Conservation (phyloP, 2,329 filamentous ascomycete species). For the Talaromyces amestolkiae region DNA sequence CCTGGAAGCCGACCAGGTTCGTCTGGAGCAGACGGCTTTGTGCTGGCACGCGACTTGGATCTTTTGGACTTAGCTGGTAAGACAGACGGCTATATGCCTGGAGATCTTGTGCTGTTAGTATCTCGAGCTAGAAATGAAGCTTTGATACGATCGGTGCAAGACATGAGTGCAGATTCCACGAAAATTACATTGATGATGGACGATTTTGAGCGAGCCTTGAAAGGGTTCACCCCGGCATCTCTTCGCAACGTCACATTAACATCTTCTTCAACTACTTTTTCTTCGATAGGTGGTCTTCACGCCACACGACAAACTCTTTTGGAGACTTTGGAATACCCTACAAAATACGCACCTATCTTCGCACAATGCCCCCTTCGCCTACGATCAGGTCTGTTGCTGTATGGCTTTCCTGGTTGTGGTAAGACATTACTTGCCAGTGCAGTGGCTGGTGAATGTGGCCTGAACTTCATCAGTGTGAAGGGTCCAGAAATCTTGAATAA, state of each 20-base stretch:
- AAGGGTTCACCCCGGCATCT: constrained; percentile 92
- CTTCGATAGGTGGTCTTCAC: constrained; percentile 82
- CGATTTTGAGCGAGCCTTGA: constrained; percentile 81
- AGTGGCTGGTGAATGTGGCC: constrained; percentile 93
- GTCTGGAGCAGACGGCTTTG: constrained; percentile 60
- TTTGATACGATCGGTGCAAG: constrained; percentile 74
- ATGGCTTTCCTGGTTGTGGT: constrained; percentile 93
- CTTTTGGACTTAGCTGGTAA: constrained; percentile 89
- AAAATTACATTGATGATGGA: constrained; percentile 64
- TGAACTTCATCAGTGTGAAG: constrained; percentile 98
- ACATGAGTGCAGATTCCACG: constrained; percentile 49
- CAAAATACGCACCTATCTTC: constrained; percentile 96
- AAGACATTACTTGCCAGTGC: constrained; percentile 94
- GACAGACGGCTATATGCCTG: constrained; percentile 97
- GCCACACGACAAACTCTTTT: constrained; percentile 87
- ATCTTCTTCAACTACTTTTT: constrained; percentile 87
- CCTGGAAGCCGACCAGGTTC: constrained; percentile 50
- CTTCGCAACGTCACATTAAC: constrained; percentile 92
- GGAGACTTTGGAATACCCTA: constrained; percentile 94
- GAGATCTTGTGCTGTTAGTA: constrained; percentile 81
- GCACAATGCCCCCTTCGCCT: constrained; percentile 92
- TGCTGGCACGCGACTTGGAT: constrained; percentile 74
- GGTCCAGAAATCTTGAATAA: constrained; percentile 98
- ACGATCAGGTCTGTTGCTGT: constrained; percentile 86
- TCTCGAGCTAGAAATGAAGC: constrained; percentile 87